phyloP scores from a whole-genome alignment of 2,329 filamentous ascomycete species.

The Phaeophleospora eucalypticola region DNA sequence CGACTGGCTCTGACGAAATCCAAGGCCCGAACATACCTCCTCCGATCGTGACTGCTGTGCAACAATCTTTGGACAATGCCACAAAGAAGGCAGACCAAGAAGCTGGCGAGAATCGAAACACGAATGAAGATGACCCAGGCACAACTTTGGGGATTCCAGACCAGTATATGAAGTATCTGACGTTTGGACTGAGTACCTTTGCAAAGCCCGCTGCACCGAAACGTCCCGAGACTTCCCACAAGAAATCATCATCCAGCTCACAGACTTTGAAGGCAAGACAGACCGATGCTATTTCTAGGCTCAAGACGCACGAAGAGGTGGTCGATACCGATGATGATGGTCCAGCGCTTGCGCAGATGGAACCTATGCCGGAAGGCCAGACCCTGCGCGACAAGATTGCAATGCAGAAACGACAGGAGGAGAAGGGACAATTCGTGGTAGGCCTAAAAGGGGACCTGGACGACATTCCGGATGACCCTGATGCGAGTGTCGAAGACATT shows the following conservation, averaged over 20 bases:
- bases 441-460: slow-evolving; percentile 64
- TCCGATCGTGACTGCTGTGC: slow-evolving; percentile 44
- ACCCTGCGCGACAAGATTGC: slow-evolving; percentile 61
- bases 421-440: slow-evolving; percentile 59
- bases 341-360: slow-evolving; percentile 24
- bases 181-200: slow-evolving; percentile 41
- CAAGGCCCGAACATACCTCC: slow-evolving; percentile 41
- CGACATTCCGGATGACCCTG: slow-evolving; percentile 45
- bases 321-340: slow-evolving; percentile 15
- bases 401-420: slow-evolving; percentile 40
- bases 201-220: slow-evolving; percentile 23
- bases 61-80: slow-evolving; percentile 42
- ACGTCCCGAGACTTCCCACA: slow-evolving; percentile 18
- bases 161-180: slow-evolving; percentile 49
- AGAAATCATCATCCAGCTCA: slow-evolving; percentile 25
- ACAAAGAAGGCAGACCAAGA: slow-evolving; percentile 25
- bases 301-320: slow-evolving; percentile 5
- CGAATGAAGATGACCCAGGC: slow-evolving; percentile 21
- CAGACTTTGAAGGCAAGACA: slow-evolving; percentile 19
- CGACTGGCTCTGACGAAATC: slow-evolving; percentile 9
- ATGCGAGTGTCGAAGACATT: slow-evolving; percentile 22
- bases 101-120: slow-evolving; percentile 2
- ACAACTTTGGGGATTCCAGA: slow-evolving; percentile 43
- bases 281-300: slow-evolving; percentile 6
- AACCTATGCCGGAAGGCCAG: slow-evolving; percentile 39